A percentile compares a stretch with the other conserved stretches of the same genome.
Evolutionary conservation across 1,284 basidiomycete genomes (phyloP).

Genomic region (Irpex sp.): DNA sequence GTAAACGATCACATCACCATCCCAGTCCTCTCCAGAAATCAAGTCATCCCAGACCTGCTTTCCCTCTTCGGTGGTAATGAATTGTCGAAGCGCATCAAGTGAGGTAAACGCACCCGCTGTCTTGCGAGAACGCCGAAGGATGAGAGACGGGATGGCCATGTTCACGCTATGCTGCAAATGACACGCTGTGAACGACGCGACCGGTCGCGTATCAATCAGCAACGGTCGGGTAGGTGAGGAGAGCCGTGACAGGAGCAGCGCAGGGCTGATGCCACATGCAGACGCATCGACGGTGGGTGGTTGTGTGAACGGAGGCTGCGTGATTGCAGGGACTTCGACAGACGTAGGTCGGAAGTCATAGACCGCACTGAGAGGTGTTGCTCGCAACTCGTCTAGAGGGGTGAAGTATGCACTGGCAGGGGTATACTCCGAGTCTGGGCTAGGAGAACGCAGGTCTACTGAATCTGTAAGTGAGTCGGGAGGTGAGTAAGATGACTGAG

Average conservation of each 20-base stretch:
- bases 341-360: slow-evolving; percentile 25
- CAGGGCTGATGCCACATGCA: slow-evolving; percentile 42
- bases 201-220: slow-evolving; percentile 76
- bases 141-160: slow-evolving; percentile 80
- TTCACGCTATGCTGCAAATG: slow-evolving; percentile 72
- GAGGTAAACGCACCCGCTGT: slow-evolving; percentile 59
- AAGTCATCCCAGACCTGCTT: slow-evolving; percentile 64
- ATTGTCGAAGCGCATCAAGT: slow-evolving; percentile 68
- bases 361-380: slow-evolving; percentile 28
- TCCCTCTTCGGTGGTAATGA: slow-evolving; percentile 72
- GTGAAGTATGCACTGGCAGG: slow-evolving; percentile 57
- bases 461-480: slow-evolving; percentile 26
- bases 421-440: slow-evolving; percentile 36
- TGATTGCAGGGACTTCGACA: slow-evolving; percentile 19
- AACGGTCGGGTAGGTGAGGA: slow-evolving; percentile 52
- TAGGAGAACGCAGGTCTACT: slow-evolving; percentile 34
- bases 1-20: slow-evolving; percentile 69
- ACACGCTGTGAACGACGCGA: slow-evolving; percentile 56
- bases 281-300: slow-evolving; percentile 1
- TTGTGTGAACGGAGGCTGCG: slow-evolving; percentile 18
- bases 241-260: slow-evolving; percentile 48
- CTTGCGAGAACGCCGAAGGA: slow-evolving; percentile 79
- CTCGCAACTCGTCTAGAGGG: slow-evolving; percentile 39
- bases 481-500: slow-evolving; percentile 29
- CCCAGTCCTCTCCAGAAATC: slow-evolving; percentile 54